phyloP scores from a whole-genome alignment of 306 rosid genomes.

The Carpinus viminea region DNA sequence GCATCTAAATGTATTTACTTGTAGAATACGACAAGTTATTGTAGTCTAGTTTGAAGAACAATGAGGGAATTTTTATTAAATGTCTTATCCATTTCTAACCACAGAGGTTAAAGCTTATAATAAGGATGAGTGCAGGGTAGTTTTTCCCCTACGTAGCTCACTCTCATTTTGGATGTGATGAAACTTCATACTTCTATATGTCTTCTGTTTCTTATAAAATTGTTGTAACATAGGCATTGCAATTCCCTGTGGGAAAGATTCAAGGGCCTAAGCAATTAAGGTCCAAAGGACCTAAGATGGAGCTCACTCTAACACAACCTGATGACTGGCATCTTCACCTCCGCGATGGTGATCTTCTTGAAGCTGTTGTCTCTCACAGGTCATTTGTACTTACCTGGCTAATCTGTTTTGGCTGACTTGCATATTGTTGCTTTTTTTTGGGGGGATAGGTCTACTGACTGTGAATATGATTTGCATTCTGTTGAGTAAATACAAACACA shows the following conservation, averaged over 20 bases:
- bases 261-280: slow-evolving; percentile 29
- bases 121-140: not conserved
- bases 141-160: not conserved
- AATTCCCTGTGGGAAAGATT: slow-evolving; percentile 29
- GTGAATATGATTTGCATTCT: not conserved
- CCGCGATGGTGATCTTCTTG: slow-evolving; percentile 76
- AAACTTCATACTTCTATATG: not conserved
- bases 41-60: no score
- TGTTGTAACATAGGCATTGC: slow-evolving; percentile 29
- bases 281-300: slow-evolving; percentile 53
- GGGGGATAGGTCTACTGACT: not conserved
- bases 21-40: no score
- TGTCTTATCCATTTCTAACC: no score
- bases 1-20: no score
- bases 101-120: not conserved
- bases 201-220: slow-evolving; percentile 19
- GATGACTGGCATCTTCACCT: slow-evolving; percentile 98
- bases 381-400: slow-evolving; percentile 18
- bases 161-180: not conserved
- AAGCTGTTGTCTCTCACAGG: slow-evolving; percentile 80
- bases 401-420: not conserved
- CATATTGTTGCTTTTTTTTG: not conserved
- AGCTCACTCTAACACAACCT: slow-evolving; percentile 75
- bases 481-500: not conserved
- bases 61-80: no score